Conservation (phyloP, 768 basidiomycete species). For the Lentinula lateritia region DNA sequence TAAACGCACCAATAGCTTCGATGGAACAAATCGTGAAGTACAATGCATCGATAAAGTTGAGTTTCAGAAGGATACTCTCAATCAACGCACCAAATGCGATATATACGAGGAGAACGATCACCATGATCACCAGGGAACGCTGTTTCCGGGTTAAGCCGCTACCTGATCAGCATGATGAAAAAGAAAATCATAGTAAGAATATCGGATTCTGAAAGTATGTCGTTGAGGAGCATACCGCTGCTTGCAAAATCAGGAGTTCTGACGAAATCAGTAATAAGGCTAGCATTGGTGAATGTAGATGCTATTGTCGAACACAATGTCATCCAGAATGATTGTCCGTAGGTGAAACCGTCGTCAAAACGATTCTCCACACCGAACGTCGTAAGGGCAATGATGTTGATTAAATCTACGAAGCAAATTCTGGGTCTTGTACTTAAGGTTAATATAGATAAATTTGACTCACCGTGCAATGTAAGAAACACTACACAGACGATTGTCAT, state of each 20-base stretch:
- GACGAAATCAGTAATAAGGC: constrained; percentile 57
- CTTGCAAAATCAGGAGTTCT: constrained; percentile 56
- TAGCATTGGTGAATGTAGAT: constrained; percentile 61
- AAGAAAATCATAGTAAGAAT: neutral
- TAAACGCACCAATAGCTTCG: constrained; percentile 49
- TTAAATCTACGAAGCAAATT: constrained; percentile 42
- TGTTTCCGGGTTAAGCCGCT: constrained; percentile 81
- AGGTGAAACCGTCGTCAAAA: constrained; percentile 63
- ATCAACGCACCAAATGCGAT: constrained; percentile 67
- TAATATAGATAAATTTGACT: constrained; percentile 13
- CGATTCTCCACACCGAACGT: constrained; percentile 60
- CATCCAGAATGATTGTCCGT: constrained; percentile 70
- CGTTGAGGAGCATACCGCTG: constrained; percentile 40
- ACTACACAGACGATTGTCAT: constrained; percentile 63
- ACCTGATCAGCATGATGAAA: constrained; percentile 31
- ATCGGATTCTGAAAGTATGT: neutral
- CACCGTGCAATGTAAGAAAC: constrained; percentile 68
- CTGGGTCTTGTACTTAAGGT: neutral
- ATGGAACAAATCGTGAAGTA: constrained; percentile 75
- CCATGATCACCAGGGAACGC: constrained; percentile 70
- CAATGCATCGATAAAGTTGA: constrained; percentile 67
- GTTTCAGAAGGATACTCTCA: constrained; percentile 44
- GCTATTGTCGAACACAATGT: constrained; percentile 69
- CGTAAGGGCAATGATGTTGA: constrained; percentile 57
- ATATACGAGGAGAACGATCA: constrained; percentile 69